Conservation (phyloP, 768 basidiomycete genomes). For the Mycena galericulata region DNA sequence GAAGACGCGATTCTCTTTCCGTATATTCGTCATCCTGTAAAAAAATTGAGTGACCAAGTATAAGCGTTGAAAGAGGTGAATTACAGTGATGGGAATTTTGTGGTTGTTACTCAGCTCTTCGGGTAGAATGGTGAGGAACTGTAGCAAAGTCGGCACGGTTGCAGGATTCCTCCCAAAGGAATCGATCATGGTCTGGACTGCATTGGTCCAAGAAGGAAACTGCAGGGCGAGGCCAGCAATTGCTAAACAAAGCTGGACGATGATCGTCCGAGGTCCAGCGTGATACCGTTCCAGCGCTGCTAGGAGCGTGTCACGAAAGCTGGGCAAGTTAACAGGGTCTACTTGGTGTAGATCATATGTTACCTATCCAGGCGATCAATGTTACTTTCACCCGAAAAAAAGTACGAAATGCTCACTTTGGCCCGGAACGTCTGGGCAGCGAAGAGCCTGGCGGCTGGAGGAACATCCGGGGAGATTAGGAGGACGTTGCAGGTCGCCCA, state of each 20-base stretch:
- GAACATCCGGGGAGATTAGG: slow-evolving; percentile 83
- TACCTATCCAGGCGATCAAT: slow-evolving; percentile 69
- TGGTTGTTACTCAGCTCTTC: slow-evolving; percentile 90
- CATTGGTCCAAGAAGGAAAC: slow-evolving; percentile 85
- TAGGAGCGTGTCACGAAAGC: slow-evolving; percentile 91
- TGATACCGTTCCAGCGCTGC: slow-evolving; percentile 79
- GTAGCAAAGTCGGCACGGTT: slow-evolving; percentile 86
- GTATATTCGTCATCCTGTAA: slow-evolving; percentile 80
- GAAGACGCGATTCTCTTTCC: slow-evolving; percentile 68
- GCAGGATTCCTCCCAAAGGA: slow-evolving; percentile 86
- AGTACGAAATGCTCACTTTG: slow-evolving; percentile 70
- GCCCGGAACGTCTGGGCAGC: slow-evolving; percentile 96
- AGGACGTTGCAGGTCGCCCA: slow-evolving; percentile 96
- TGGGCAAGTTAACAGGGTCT: slow-evolving; percentile 72
- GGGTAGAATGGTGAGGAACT: slow-evolving; percentile 91
- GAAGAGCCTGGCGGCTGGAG: slow-evolving; percentile 87
- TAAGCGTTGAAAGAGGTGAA: slow-evolving; percentile 47
- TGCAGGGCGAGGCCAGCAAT: slow-evolving; percentile 93
- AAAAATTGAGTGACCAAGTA: slow-evolving; percentile 10
- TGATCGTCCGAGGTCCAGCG: slow-evolving; percentile 83
- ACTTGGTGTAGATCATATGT: slow-evolving; percentile 96
- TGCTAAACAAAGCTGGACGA: slow-evolving; percentile 91
- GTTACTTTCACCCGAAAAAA: slow-evolving; percentile 40
- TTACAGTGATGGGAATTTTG: slow-evolving; percentile 89
- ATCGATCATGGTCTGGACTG: slow-evolving; percentile 85